These are phyloP conservation scores for Oehlia diaphana DNA, from an alignment of 192 early-diverging fungal genomes.

Conservation along the genomic window DNA sequence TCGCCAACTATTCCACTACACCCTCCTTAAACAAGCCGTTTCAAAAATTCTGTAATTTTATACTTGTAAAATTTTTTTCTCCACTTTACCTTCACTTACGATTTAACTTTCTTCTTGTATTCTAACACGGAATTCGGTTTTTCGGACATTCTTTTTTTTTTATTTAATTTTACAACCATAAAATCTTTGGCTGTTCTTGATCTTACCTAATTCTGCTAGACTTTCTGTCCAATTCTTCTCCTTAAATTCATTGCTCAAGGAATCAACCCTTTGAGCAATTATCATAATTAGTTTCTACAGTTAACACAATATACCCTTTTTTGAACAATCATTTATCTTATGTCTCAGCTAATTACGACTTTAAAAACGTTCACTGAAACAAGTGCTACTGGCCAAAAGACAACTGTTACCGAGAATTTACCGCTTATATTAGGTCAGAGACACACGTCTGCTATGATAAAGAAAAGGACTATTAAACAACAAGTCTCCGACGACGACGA, in stretches of 20 bases:
- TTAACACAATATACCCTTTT: neutral
- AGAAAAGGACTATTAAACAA: slow-evolving; percentile 13
- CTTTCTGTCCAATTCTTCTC: neutral
- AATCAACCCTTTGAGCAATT: neutral
- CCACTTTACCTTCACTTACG: neutral
- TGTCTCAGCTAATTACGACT: neutral
- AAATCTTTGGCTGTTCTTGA: neutral
- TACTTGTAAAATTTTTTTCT: neutral
- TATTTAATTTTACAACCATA: neutral
- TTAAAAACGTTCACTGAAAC: neutral
- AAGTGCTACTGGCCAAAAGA: slow-evolving; percentile 5
- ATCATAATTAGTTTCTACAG: neutral
- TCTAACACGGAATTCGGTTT: neutral
- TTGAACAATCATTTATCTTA: neutral
- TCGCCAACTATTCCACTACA: neutral
- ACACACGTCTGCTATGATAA: slow-evolving; percentile 11
- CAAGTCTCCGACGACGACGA: slow-evolving; percentile 11
- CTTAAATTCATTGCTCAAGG: neutral
- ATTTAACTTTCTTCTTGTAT: neutral
- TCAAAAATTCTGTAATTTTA: neutral
- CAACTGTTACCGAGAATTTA: neutral
- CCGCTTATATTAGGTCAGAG: neutral
- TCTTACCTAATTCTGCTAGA: neutral
- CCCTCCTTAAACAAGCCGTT: neutral
- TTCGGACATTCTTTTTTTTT: neutral